These are phyloP conservation scores for Termitomyces sp. DNA, from an alignment of 768 basidiomycete species.

Conservation along the genomic window DNA sequence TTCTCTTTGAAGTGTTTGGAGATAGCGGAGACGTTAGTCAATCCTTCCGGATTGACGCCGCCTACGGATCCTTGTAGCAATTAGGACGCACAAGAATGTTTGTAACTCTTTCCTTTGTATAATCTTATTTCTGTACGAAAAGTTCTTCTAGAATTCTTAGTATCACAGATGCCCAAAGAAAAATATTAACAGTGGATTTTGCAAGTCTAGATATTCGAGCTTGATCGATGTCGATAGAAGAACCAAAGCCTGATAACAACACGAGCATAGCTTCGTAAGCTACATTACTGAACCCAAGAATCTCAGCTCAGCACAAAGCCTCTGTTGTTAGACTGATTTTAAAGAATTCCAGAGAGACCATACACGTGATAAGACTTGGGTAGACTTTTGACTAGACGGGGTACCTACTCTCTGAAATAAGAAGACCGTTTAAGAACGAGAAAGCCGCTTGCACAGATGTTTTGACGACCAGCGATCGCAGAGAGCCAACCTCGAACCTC, in stretches of 20 bases:
- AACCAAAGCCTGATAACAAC: not conserved
- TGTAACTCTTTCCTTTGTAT: not conserved
- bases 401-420: not conserved
- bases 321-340: not conserved
- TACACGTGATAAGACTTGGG: not conserved
- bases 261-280: not conserved
- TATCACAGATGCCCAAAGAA: not conserved
- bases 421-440: not conserved
- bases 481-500: not conserved
- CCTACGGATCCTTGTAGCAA: not conserved
- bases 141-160: not conserved
- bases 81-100: not conserved
- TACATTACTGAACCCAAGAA: not conserved
- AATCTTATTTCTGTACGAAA: not conserved
- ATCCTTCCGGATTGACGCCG: conserved; percentile 26
- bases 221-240: not conserved
- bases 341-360: not conserved
- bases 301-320: too few species aligned
- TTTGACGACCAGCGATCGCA: not conserved
- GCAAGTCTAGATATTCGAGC: not conserved
- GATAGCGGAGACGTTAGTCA: conserved; percentile 43
- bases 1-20: conserved; percentile 28
- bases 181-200: not conserved
- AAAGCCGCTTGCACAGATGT: not conserved
- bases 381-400: not conserved